These are phyloP conservation scores for Taphrina communis DNA, from an alignment of 1,139 yeast species.

Conservation along the genomic window DNA sequence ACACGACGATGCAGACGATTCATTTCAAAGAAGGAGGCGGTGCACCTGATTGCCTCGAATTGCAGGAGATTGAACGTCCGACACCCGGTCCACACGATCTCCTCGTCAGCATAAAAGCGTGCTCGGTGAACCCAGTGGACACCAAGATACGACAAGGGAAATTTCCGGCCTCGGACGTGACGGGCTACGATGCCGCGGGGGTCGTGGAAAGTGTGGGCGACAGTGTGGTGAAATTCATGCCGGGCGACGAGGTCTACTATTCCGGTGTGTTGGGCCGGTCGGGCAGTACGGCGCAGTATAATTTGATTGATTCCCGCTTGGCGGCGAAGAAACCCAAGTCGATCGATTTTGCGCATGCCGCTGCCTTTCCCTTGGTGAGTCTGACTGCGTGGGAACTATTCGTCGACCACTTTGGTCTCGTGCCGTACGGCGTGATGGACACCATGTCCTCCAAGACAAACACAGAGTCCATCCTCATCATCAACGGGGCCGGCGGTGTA, in stretches of 20 bases:
- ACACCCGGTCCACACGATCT: slow-evolving; percentile 18
- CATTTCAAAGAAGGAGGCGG: slow-evolving; percentile 29
- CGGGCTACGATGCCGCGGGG: slow-evolving; percentile 30
- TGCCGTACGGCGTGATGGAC: slow-evolving; percentile 16
- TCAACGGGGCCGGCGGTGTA: slow-evolving; percentile 35
- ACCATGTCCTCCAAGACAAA: slow-evolving; percentile 20
- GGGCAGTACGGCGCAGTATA: slow-evolving; percentile 26
- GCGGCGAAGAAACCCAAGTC: slow-evolving; percentile 22
- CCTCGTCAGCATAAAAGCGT: slow-evolving; percentile 15
- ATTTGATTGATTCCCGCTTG: slow-evolving; percentile 12
- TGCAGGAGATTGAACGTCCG: slow-evolving; percentile 16
- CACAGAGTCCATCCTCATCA: slow-evolving; percentile 26
- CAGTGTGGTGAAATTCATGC: slow-evolving; percentile 6
- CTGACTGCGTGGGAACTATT: slow-evolving; percentile 36
- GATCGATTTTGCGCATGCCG: slow-evolving; percentile 18
- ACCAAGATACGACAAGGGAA: slow-evolving; percentile 26
- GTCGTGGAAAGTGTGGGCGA: slow-evolving; percentile 13
- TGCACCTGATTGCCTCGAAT: slow-evolving; percentile 9
- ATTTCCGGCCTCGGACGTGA: slow-evolving; percentile 24
- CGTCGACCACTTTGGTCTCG: slow-evolving; percentile 30
- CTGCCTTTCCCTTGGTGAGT: slow-evolving; percentile 28
- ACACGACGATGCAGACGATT: slow-evolving; percentile 7
- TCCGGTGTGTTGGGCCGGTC: slow-evolving; percentile 26
- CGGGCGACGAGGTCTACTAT: slow-evolving; percentile 21
- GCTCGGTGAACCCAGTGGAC: slow-evolving; percentile 34